Evolutionary conservation across 306 rosid genomes (phyloP).

Genomic region (Datisca glomerata): DNA sequence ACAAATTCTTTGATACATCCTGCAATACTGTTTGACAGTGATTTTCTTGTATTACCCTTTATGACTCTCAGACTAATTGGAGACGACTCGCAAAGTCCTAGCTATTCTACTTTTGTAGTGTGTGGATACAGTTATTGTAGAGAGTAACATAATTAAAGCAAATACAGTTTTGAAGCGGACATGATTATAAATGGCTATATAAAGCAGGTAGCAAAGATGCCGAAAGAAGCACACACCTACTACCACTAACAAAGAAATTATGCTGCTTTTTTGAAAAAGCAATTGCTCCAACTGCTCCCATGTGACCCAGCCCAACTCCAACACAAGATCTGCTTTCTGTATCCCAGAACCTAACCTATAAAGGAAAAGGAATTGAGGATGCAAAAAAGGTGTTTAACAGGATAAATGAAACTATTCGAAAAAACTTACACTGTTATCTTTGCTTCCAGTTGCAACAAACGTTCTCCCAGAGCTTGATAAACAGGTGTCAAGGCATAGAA

Average conservation of each 20-base stretch:
- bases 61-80: too few relatives aligned
- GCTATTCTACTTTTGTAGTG: too few relatives aligned
- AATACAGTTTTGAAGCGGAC: too few relatives aligned
- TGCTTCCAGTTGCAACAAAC: conserved; percentile 76
- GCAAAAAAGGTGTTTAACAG: neutral
- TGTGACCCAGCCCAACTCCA: conserved; percentile 80
- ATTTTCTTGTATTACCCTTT: too few relatives aligned
- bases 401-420: conserved; percentile 4
- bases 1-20: too few relatives aligned
- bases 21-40: too few relatives aligned
- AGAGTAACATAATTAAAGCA: too few relatives aligned
- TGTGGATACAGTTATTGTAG: too few relatives aligned
- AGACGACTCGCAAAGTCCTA: too few relatives aligned
- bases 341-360: conserved; percentile 93
- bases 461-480: conserved; percentile 63
- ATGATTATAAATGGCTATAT: too few relatives aligned
- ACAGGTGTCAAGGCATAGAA: conserved; percentile 85
- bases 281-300: conserved; percentile 87
- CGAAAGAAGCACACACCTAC: conserved; percentile 47
- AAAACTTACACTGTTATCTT: conserved; percentile 73
- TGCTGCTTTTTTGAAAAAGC: conserved; percentile 62
- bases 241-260: conserved; percentile 93
- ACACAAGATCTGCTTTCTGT: conserved; percentile 64
- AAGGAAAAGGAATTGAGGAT: neutral
- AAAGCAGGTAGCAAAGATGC: neutral